Percentiles rank a stretch among this genome's conserved stretches.
These are phyloP conservation scores for Puccinia coronata DNA, from an alignment of 1,284 basidiomycete species.

Conservation along the genomic window DNA sequence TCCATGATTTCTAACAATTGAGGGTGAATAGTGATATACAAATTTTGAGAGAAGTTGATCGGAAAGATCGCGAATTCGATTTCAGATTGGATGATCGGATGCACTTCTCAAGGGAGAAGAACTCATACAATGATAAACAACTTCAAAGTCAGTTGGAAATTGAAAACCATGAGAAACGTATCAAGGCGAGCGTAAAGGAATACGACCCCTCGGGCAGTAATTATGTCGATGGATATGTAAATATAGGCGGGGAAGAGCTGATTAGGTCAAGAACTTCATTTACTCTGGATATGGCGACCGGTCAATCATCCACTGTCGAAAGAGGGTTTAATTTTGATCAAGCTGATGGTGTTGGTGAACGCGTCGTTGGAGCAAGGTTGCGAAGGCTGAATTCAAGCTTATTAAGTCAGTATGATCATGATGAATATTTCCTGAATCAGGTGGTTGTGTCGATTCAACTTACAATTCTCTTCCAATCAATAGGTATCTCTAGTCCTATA, in stretches of 20 bases:
- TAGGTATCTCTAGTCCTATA: conserved; percentile 14
- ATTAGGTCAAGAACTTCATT: not conserved
- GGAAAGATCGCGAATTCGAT: not conserved
- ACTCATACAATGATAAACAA: not conserved
- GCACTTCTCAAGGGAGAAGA: not conserved
- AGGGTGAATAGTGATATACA: conserved; percentile 71
- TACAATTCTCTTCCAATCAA: not conserved
- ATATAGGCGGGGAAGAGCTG: not conserved
- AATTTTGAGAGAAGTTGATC: conserved; percentile 61
- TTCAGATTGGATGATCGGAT: conserved; percentile 7
- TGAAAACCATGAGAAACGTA: not conserved
- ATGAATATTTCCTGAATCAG: not conserved
- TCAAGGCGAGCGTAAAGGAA: not conserved
- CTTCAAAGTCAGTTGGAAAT: not conserved
- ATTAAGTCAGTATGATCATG: conserved; percentile 3
- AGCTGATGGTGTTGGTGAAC: conserved; percentile 36
- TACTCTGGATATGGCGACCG: conserved; percentile 37
- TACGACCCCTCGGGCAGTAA: not conserved
- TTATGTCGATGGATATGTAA: not conserved
- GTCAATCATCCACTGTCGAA: conserved; percentile 5
- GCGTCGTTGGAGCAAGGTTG: conserved; percentile 21
- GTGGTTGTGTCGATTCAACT: not conserved
- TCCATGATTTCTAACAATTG: not conserved
- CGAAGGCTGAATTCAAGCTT: conserved; percentile 33
- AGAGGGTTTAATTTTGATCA: conserved; percentile 42